Percentiles rank a stretch among this genome's conserved stretches.
Conservation (phyloP, 176 grass and related monocot species). For the Paspalum notatum region DNA sequence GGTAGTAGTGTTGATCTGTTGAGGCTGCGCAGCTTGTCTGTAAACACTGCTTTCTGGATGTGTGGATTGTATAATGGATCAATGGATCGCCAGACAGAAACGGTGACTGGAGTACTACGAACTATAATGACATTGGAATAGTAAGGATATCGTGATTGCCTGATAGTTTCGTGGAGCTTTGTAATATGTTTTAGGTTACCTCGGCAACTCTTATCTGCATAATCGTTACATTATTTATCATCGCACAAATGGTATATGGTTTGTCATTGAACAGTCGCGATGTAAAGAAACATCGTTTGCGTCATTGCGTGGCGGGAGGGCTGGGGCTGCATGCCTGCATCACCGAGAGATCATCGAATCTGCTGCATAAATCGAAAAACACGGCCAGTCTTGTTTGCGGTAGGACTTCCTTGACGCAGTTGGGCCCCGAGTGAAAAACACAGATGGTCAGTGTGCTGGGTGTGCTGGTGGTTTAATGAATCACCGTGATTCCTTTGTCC, state of each 20-base stretch:
- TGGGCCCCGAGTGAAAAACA: too few relatives aligned
- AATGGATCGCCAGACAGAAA: not conserved
- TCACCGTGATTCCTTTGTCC: not conserved
- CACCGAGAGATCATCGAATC: not conserved
- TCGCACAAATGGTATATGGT: too few relatives aligned
- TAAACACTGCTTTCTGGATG: constrained; percentile 1
- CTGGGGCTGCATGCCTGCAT: not conserved
- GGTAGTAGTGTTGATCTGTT: constrained; percentile 7
- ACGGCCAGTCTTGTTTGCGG: too few relatives aligned
- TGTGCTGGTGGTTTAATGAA: not conserved
- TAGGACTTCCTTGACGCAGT: not conserved
- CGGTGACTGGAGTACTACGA: not conserved
- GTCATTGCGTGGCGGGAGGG: not conserved
- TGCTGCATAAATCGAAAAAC: not conserved
- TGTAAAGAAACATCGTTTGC: not conserved
- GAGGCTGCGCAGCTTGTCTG: constrained; percentile 19
- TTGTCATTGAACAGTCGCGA: not conserved
- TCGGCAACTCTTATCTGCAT: too few relatives aligned
- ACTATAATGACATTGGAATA: not conserved
- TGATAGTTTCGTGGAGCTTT: not conserved
- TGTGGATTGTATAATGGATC: constrained; percentile 40
- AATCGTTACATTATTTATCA: too few relatives aligned
- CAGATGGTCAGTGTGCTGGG: too few relatives aligned
- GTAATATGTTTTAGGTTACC: not conserved
- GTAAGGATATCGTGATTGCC: not conserved